phyloP scores from a whole-genome alignment of 1,139 yeast genomes.

The Blastobotrys aristatus region DNA sequence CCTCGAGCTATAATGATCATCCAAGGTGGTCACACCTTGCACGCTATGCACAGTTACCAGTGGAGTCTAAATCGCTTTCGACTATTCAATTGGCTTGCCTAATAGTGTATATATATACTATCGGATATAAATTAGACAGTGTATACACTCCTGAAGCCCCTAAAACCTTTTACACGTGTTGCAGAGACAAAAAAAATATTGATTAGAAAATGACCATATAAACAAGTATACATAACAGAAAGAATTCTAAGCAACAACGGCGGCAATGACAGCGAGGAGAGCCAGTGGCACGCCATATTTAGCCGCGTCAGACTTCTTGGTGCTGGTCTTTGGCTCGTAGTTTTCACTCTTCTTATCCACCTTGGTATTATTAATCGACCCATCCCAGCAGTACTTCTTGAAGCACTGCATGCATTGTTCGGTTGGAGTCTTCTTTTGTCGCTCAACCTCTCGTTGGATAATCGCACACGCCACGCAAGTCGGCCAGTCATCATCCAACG shows the following conservation, averaged over 20 bases:
- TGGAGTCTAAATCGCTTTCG: too few relatives aligned
- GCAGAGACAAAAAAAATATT: too few relatives aligned
- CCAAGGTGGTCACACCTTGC: too few relatives aligned
- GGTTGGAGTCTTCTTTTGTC: constrained; percentile 59
- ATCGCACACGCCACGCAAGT: constrained; percentile 89
- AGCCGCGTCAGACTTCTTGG: constrained; percentile 5
- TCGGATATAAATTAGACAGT: too few relatives aligned
- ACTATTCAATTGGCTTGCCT: too few relatives aligned
- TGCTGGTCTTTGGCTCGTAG: constrained; percentile 17
- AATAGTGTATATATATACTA: too few relatives aligned
- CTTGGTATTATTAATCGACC: constrained; percentile 31
- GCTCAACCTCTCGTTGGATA: constrained; percentile 75
- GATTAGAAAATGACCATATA: too few relatives aligned
- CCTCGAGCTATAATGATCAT: too few relatives aligned
- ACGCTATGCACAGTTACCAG: too few relatives aligned
- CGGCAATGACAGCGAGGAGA: too few relatives aligned
- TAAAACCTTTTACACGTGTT: too few relatives aligned
- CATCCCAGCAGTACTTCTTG: constrained; percentile 81
- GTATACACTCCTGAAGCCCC: too few relatives aligned
- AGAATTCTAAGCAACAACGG: constrained; percentile 3
- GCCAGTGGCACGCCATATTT: neutral
- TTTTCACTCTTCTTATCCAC: constrained; percentile 18
- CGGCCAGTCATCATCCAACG: constrained; percentile 69
- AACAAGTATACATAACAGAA: neutral
- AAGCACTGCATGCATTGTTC: constrained; percentile 76